A percentile compares a stretch with the other conserved stretches of the same genome.
These are phyloP conservation scores for Maudiozyma barnettii DNA, from an alignment of 805 yeast species.

Conservation along the genomic window DNA sequence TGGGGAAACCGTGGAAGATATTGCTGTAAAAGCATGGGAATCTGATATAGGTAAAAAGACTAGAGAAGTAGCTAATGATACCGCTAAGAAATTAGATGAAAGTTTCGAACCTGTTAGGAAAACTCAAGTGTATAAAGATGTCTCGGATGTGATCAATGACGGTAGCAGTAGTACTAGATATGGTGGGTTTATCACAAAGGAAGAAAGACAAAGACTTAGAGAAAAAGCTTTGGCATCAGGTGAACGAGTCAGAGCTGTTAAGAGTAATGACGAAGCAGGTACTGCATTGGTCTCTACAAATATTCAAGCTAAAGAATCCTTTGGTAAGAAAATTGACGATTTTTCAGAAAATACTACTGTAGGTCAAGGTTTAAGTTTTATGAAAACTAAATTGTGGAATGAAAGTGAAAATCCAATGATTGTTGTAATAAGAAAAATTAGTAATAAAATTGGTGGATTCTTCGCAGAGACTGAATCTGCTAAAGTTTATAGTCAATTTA, in stretches of 20 bases:
- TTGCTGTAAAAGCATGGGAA: constrained; percentile 91
- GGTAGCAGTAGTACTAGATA: constrained; percentile 78
- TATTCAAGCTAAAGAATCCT: constrained; percentile 58
- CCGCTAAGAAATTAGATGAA: constrained; percentile 82
- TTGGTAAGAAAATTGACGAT: constrained; percentile 56
- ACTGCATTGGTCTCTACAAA: constrained; percentile 74
- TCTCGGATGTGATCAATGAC: constrained; percentile 80
- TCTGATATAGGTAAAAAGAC: constrained; percentile 85
- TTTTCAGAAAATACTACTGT: constrained; percentile 58
- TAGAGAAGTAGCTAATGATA: constrained; percentile 68
- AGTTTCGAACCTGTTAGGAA: constrained; percentile 85
- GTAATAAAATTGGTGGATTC: constrained; percentile 74
- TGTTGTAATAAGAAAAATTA: constrained; percentile 65
- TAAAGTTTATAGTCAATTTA: constrained; percentile 77
- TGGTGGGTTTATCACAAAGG: constrained; percentile 87
- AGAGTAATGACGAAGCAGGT: constrained; percentile 76
- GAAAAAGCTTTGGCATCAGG: constrained; percentile 53
- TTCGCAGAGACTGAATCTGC: constrained; percentile 96
- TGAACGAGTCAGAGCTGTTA: constrained; percentile 54
- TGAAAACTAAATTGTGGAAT: constrained; percentile 68
- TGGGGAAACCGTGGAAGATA: constrained; percentile 88
- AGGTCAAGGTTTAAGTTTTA: constrained; percentile 52
- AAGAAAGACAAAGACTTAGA: constrained; percentile 66
- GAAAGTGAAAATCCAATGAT: constrained; percentile 91
- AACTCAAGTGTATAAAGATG: constrained; percentile 82